These are phyloP conservation scores for Exophiala phaeomuriformis DNA, from an alignment of 2,329 filamentous ascomycete species.

Conservation along the genomic window DNA sequence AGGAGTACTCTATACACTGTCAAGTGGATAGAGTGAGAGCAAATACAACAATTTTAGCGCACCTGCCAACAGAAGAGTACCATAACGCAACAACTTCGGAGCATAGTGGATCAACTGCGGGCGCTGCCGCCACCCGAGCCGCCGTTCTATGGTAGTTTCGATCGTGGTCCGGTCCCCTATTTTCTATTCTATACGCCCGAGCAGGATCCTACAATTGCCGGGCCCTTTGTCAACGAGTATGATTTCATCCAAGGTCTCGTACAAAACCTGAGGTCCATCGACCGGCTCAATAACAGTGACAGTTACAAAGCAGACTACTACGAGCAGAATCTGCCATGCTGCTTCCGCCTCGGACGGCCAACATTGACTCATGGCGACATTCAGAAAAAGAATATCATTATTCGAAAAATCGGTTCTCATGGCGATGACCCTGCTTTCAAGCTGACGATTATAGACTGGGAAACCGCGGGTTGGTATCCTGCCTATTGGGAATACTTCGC, in stretches of 20 bases:
- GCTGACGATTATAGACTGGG: conserved; percentile 38
- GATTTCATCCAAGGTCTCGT: conserved; percentile 16
- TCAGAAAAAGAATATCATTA: conserved; percentile 32
- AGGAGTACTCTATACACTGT: no score
- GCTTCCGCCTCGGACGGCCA: conserved; percentile 27
- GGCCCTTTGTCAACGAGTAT: conserved; percentile 28
- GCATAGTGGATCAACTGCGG: conserved; percentile 28
- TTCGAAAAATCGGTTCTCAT: conserved; percentile 20
- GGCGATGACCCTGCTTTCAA: background rate
- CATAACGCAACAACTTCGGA: conserved; percentile 9
- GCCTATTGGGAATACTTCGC: conserved; percentile 37
- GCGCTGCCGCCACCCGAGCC: conserved; percentile 27
- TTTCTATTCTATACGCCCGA: conserved; percentile 28
- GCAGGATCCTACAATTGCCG: conserved; percentile 28
- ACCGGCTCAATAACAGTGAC: conserved; percentile 22
- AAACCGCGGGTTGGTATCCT: conserved; percentile 36
- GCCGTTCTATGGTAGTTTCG: conserved; percentile 26
- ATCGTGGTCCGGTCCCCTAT: conserved; percentile 21
- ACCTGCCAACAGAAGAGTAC: no score
- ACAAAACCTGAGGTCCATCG: conserved; percentile 19
- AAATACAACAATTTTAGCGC: no score
- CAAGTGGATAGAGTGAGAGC: no score
- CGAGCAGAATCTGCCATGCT: conserved; percentile 25
- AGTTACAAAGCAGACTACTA: conserved; percentile 27
- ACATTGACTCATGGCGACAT: conserved; percentile 34